Evolutionary conservation across 352 stramenopile species (phyloP).

Genomic region (Phytophthora colocasiae): DNA sequence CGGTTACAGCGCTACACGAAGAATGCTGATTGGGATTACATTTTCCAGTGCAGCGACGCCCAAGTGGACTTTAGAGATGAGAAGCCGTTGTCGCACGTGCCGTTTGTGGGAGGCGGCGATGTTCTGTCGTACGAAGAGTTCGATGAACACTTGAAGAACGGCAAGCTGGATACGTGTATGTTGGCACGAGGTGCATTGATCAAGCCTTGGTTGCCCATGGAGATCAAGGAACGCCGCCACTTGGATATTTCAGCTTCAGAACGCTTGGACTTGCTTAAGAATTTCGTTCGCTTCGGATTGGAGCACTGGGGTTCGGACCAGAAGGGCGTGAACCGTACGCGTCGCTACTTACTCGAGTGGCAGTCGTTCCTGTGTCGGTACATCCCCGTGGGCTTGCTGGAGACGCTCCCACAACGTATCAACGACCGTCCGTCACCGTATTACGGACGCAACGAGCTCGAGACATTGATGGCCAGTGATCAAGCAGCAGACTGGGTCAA

Average conservation of each 20-base stretch:
- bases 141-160: slow-evolving; percentile 81
- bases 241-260: slow-evolving; percentile 98
- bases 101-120: slow-evolving; percentile 94
- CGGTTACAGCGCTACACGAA: slow-evolving; percentile 98
- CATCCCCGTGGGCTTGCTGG: slow-evolving; percentile 97
- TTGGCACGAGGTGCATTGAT: slow-evolving; percentile 95
- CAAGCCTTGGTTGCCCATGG: slow-evolving; percentile 99
- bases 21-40: slow-evolving; percentile 98
- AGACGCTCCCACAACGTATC: slow-evolving; percentile 96
- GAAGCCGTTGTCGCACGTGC: slow-evolving; percentile 48
- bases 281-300: slow-evolving; percentile 97
- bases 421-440: slow-evolving; percentile 96
- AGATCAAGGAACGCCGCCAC: slow-evolving; percentile 98
- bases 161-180: slow-evolving; percentile 91
- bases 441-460: slow-evolving; percentile 95
- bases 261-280: slow-evolving; percentile 96
- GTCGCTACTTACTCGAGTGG: slow-evolving; percentile 99
- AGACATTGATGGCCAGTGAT: slow-evolving; percentile 97
- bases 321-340: slow-evolving; percentile 97
- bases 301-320: slow-evolving; percentile 99
- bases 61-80: slow-evolving; percentile 30
- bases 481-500: slow-evolving; percentile 98
- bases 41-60: slow-evolving; percentile 89
- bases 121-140: slow-evolving; percentile 90
- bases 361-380: slow-evolving; percentile 98